Evolutionary conservation across 2,329 filamentous ascomycete genomes (phyloP).

Genomic region (Zalaria obscura): DNA sequence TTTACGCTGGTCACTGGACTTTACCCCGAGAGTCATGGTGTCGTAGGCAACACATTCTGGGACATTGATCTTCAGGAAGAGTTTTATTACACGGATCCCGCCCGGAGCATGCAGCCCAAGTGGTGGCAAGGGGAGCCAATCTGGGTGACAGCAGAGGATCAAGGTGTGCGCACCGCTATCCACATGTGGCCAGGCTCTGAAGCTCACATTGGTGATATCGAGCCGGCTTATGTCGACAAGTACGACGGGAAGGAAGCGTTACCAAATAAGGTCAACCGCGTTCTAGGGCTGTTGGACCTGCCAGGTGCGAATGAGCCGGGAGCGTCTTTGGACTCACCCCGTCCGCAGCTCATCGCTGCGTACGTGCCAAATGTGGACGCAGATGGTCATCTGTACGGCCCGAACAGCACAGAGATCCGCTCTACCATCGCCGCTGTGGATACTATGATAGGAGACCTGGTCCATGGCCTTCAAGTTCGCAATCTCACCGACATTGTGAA

Average conservation of each 20-base stretch:
- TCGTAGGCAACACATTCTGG: conserved; percentile 93
- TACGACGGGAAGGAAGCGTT: conserved; percentile 69
- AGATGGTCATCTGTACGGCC: conserved; percentile 77
- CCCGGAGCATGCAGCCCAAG: conserved; percentile 62
- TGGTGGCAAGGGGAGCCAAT: conserved; percentile 95
- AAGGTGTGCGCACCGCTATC: conserved; percentile 64
- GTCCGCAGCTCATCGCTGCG: conserved; percentile 83
- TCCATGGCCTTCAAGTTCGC: conserved; percentile 60
- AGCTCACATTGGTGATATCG: conserved; percentile 60
- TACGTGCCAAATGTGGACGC: conserved; percentile 89
- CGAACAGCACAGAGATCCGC: conserved; percentile 85
- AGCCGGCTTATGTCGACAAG: conserved; percentile 70
- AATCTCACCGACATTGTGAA: conserved; percentile 88
- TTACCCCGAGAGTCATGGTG: conserved; percentile 82
- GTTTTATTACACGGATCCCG: conserved; percentile 75
- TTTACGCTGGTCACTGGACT: conserved; percentile 86
- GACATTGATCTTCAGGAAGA: conserved; percentile 62
- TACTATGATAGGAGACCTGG: conserved; percentile 62
- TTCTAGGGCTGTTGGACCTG: conserved; percentile 72
- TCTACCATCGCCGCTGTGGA: conserved; percentile 69
- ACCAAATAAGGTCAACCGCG: conserved; percentile 59
- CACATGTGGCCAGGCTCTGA: conserved; percentile 99
- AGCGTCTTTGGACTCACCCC: conserved; percentile 30
- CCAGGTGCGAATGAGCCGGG: conserved; percentile 51
- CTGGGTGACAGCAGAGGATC: conserved; percentile 82